phyloP scores from a whole-genome alignment of 352 stramenopile species.

The Phytopythium cucurbitacearum region DNA sequence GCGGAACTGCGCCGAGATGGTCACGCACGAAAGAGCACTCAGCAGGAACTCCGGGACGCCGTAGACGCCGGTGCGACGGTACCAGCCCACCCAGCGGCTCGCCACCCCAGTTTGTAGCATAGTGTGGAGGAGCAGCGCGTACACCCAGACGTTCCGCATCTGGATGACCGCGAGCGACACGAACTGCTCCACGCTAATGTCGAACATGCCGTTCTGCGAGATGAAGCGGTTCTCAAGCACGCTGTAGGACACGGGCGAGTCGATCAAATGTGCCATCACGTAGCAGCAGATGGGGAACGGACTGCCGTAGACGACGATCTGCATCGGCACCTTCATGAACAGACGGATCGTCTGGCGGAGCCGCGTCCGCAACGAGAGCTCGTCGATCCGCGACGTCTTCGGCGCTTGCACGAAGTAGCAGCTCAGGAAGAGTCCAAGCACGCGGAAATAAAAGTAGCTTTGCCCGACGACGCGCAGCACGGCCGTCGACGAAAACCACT shows the following conservation, averaged over 20 bases:
- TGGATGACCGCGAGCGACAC: slow-evolving; percentile 28
- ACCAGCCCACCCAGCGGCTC: slow-evolving; percentile 14
- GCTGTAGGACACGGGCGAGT: slow-evolving; percentile 36
- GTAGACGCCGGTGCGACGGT: slow-evolving; percentile 7
- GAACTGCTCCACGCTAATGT: slow-evolving; percentile 22
- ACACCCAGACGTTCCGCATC: slow-evolving; percentile 44
- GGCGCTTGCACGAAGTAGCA: slow-evolving; percentile 20
- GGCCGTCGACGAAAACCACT: slow-evolving; percentile 28
- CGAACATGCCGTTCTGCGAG: slow-evolving; percentile 20
- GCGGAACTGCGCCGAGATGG: slow-evolving; percentile 28
- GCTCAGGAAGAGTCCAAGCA: slow-evolving; percentile 21
- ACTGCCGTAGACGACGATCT: slow-evolving; percentile 48
- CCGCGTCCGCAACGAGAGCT: not conserved
- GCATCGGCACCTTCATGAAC: slow-evolving; percentile 37
- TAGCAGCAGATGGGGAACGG: slow-evolving; percentile 42
- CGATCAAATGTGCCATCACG: slow-evolving; percentile 37
- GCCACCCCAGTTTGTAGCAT: slow-evolving; percentile 13
- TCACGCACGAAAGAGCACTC: slow-evolving; percentile 26
- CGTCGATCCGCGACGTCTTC: slow-evolving; percentile 7
- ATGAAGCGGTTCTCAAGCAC: slow-evolving; percentile 27
- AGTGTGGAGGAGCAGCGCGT: slow-evolving; percentile 25
- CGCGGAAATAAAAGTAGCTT: slow-evolving; percentile 29
- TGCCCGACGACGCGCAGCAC: slow-evolving; percentile 28
- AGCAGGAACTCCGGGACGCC: slow-evolving; percentile 31
- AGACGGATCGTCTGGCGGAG: slow-evolving; percentile 13